A percentile compares a stretch with the other conserved stretches of the same genome.
Evolutionary conservation across 345 rosid genomes (phyloP).

Genomic region (Geranium brycei): DNA sequence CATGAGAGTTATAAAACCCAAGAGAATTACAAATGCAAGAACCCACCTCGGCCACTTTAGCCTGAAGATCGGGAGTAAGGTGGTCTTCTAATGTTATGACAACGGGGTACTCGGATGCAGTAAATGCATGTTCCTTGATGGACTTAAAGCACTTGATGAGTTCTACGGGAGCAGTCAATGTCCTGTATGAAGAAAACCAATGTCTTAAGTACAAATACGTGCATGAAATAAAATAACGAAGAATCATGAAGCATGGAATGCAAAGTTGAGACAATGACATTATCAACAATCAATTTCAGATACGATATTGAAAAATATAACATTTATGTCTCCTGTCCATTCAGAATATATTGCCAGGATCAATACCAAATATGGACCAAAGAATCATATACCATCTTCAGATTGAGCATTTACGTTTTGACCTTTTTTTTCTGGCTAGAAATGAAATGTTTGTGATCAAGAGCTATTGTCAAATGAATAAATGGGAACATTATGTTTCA

Average conservation of each 20-base stretch:
- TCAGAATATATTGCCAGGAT: not conserved
- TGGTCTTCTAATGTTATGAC: conserved; percentile 94
- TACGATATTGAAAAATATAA: no score
- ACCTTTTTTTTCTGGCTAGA: not conserved
- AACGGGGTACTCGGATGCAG: conserved; percentile 73
- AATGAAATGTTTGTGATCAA: not conserved
- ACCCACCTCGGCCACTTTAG: conserved; percentile 74
- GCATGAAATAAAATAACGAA: not conserved
- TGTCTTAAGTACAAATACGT: no score
- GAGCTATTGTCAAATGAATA: not conserved
- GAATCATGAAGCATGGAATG: not conserved
- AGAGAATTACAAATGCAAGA: not conserved
- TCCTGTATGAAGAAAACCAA: conserved; percentile 29
- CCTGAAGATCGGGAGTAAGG: conserved; percentile 76
- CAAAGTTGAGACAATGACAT: not conserved
- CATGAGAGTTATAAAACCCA: not conserved
- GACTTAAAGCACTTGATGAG: conserved; percentile 61
- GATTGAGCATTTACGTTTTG: not conserved
- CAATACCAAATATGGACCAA: not conserved
- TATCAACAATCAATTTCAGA: not conserved
- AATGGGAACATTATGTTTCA: no score
- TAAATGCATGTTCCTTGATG: conserved; percentile 61
- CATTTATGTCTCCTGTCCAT: not conserved
- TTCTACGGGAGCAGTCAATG: conserved; percentile 73
- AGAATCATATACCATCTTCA: not conserved